Conservation (phyloP, 805 yeast genomes). For the Pichia nakasei region DNA sequence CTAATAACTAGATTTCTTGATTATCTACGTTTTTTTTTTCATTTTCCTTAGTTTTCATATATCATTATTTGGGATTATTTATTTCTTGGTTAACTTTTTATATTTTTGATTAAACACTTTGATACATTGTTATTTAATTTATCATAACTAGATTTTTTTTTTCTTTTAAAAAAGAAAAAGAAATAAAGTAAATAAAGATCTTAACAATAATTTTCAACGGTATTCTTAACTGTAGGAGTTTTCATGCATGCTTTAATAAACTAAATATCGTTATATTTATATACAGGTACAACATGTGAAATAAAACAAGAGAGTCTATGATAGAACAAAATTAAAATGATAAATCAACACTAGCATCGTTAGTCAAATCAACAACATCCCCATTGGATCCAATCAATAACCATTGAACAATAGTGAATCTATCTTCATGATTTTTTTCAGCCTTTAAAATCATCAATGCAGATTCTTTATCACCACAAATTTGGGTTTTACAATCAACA, state of each 20-base stretch:
- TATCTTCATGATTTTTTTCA: conserved; percentile 43
- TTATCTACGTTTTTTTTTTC: not conserved
- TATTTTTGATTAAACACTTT: not conserved
- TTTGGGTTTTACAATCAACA: conserved; percentile 63
- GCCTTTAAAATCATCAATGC: conserved; percentile 62
- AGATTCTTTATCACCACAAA: conserved; percentile 53
- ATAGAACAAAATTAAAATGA: no score
- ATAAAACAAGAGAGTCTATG: no score
- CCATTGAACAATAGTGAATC: conserved; percentile 58
- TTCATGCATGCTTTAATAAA: no score
- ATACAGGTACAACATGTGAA: no score
- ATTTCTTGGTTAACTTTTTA: not conserved
- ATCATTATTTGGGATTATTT: not conserved
- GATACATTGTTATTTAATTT: not conserved
- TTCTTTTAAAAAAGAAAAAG: not conserved
- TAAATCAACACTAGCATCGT: conserved; percentile 34
- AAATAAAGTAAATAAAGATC: no score
- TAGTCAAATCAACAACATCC: conserved; percentile 34
- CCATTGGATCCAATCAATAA: conserved; percentile 41
- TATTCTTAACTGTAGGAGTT: no score
- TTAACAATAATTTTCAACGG: no score
- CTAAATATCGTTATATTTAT: no score
- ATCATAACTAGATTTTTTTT: not conserved
- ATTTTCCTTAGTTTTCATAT: no score
- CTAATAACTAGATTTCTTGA: not conserved